phyloP scores from a whole-genome alignment of 805 yeast species.

The Saccharomycopsis fermentans region DNA sequence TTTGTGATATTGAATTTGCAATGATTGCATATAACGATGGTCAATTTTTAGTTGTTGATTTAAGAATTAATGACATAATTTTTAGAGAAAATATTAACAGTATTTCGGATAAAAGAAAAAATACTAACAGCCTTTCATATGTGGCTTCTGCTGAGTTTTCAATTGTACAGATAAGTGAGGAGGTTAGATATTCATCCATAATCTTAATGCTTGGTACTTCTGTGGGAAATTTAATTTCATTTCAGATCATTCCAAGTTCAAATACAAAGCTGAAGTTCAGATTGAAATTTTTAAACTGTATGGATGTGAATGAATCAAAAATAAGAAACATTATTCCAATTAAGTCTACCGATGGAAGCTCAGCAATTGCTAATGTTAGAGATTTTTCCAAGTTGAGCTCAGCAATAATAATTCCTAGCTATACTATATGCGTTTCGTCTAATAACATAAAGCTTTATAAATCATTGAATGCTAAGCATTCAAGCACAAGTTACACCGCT shows the following conservation, averaged over 20 bases:
- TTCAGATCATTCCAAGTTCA: conserved; percentile 57
- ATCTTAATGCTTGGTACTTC: conserved; percentile 68
- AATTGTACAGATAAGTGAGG: conserved; percentile 57
- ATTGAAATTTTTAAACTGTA: conserved; percentile 40
- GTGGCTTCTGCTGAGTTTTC: conserved; percentile 65
- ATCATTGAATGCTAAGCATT: conserved; percentile 12
- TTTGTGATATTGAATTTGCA: conserved; percentile 67
- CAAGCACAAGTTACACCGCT: not conserved
- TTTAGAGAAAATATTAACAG: conserved; percentile 29
- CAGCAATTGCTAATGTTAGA: conserved; percentile 53
- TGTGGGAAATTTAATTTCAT: conserved; percentile 58
- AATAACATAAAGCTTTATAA: conserved; percentile 42
- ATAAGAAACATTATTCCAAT: conserved; percentile 50
- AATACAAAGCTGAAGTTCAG: conserved; percentile 32
- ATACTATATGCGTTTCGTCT: conserved; percentile 43
- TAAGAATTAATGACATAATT: conserved; percentile 61
- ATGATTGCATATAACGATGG: conserved; percentile 74
- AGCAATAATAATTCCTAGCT: conserved; percentile 55
- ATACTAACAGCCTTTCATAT: conserved; percentile 20
- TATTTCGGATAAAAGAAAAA: conserved; percentile 21
- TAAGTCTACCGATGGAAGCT: conserved; percentile 47
- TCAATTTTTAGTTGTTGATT: conserved; percentile 61
- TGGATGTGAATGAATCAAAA: conserved; percentile 40
- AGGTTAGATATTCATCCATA: conserved; percentile 55
- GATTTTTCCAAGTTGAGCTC: conserved; percentile 48